These are phyloP conservation scores for Pseudogymnoascus verrucosus DNA, from an alignment of 2,329 filamentous ascomycete genomes.

Conservation along the genomic window DNA sequence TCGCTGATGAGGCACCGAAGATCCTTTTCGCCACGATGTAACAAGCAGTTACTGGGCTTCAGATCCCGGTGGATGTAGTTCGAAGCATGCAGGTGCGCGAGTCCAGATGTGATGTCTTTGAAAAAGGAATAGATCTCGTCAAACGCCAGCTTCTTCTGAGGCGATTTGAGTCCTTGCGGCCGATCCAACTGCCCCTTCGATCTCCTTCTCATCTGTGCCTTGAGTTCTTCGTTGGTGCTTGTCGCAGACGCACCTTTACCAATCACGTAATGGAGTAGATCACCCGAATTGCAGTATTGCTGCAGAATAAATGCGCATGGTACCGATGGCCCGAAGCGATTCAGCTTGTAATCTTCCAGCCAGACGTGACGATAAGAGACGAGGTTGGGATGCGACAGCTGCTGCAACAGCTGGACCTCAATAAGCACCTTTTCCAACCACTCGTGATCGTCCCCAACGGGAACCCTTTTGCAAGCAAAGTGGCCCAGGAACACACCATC, in stretches of 20 bases:
- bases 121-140: slow-evolving; percentile 97
- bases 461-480: slow-evolving; percentile 95
- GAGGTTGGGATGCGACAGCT: slow-evolving; percentile 86
- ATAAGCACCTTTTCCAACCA: slow-evolving; percentile 93
- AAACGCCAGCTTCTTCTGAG: slow-evolving; percentile 46
- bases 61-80: slow-evolving; percentile 95
- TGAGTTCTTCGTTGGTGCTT: slow-evolving; percentile 72
- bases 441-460: slow-evolving; percentile 86
- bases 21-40: slow-evolving; percentile 65
- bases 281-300: slow-evolving; percentile 92
- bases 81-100: slow-evolving; percentile 81
- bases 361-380: slow-evolving; percentile 97
- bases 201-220: slow-evolving; percentile 73
- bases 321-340: slow-evolving; percentile 79
- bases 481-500: slow-evolving; percentile 77
- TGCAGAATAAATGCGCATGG: slow-evolving; percentile 95
- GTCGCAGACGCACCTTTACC: slow-evolving; percentile 53
- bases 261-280: slow-evolving; percentile 82
- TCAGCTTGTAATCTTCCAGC: slow-evolving; percentile 83
- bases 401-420: slow-evolving; percentile 87
- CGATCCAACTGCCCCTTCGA: slow-evolving; percentile 70
- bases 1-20: slow-evolving; percentile 86
- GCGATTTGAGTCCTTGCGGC: slow-evolving; percentile 27
- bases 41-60: slow-evolving; percentile 89
- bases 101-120: slow-evolving; percentile 84